These are phyloP conservation scores for Cyberlindnera lachancei DNA, from an alignment of 805 yeast genomes.

Conservation along the genomic window DNA sequence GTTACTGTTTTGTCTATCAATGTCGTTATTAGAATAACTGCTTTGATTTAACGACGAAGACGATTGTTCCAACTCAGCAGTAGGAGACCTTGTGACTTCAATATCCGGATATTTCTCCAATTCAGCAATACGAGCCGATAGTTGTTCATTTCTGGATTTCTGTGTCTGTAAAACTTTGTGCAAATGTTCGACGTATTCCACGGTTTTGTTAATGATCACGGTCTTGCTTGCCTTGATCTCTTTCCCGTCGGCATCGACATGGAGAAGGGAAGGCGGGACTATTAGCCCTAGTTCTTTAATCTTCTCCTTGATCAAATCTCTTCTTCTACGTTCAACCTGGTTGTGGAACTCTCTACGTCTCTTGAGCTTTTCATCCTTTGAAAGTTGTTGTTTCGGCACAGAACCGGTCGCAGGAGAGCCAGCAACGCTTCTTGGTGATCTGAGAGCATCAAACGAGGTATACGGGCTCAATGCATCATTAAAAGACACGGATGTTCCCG, in stretches of 20 bases:
- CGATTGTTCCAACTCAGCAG: neutral
- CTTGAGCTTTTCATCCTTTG: constrained; percentile 63
- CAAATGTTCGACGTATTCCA: constrained; percentile 68
- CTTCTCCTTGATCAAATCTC: constrained; percentile 85
- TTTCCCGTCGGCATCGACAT: constrained; percentile 36
- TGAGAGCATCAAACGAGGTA: constrained; percentile 21
- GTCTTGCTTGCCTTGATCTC: constrained; percentile 81
- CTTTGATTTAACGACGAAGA: neutral
- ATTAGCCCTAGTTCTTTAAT: constrained; percentile 76
- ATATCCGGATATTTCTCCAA: constrained; percentile 22
- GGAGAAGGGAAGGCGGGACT: constrained; percentile 68
- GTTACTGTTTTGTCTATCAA: neutral
- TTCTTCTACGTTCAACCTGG: constrained; percentile 86
- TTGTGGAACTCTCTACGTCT: constrained; percentile 86
- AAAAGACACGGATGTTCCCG: constrained; percentile 13
- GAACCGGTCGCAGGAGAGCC: constrained; percentile 22
- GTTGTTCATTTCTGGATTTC: constrained; percentile 35
- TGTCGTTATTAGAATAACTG: neutral
- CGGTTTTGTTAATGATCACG: constrained; percentile 66
- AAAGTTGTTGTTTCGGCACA: constrained; percentile 25
- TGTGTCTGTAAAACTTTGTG: constrained; percentile 54
- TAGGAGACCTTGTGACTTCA: neutral
- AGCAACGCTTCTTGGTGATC: constrained; percentile 25
- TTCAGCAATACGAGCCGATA: constrained; percentile 33
- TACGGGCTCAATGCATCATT: constrained; percentile 22